phyloP scores from a whole-genome alignment of 129 eudicot species.

The Tagetes patula region DNA sequence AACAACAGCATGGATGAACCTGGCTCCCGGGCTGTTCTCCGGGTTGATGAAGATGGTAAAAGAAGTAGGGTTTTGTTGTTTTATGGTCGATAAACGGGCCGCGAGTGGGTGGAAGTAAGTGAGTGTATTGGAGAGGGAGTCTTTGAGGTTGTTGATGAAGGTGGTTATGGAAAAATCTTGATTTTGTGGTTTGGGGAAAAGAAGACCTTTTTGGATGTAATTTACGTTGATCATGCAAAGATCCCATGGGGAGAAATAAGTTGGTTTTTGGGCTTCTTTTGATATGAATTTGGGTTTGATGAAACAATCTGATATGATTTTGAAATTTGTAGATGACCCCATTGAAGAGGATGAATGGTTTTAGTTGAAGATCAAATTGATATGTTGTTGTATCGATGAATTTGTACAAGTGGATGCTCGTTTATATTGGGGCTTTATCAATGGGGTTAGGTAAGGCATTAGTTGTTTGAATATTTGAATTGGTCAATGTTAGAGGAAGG shows the following conservation, averaged over 20 bases:
- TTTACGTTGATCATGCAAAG: constrained; percentile 36
- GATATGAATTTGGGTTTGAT: constrained; percentile 43
- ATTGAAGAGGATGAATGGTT: constrained; percentile 9
- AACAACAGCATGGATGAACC: constrained; percentile 43
- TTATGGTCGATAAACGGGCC: constrained; percentile 46
- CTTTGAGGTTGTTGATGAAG: constrained; percentile 46
- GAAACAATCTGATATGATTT: constrained; percentile 50
- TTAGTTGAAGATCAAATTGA: not conserved
- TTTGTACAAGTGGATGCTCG: not conserved
- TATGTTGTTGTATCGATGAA: not conserved
- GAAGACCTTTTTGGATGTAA: constrained; percentile 67
- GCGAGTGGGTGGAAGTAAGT: constrained; percentile 62
- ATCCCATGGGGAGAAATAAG: constrained; percentile 60
- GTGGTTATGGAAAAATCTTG: constrained; percentile 29
- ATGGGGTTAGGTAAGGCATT: constrained; percentile 10
- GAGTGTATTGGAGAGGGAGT: constrained; percentile 53
- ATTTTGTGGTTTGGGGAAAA: constrained; percentile 22
- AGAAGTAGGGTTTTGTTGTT: constrained; percentile 38
- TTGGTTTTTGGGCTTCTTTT: constrained; percentile 44
- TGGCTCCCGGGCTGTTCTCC: constrained; percentile 56
- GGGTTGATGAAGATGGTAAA: constrained; percentile 34
- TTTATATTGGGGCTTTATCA: not conserved
- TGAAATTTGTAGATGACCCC: constrained; percentile 23
- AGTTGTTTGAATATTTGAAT: not conserved
- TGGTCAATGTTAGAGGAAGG: too few relatives aligned